phyloP scores from a whole-genome alignment of 257 asterid genomes.

The Ballota nigra region DNA sequence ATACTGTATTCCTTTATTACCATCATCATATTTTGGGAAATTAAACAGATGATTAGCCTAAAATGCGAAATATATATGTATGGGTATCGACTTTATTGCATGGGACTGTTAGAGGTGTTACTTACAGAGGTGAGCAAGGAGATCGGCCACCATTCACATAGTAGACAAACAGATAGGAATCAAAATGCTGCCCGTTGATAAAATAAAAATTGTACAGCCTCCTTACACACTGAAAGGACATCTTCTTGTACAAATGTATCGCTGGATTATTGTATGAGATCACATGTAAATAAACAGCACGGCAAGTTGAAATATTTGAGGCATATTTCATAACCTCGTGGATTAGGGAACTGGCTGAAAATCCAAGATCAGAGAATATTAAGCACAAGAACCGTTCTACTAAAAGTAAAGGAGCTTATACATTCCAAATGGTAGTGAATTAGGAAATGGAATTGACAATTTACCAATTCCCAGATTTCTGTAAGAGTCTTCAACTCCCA shows the following conservation, averaged over 20 bases:
- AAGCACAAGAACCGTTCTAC: slow-evolving; percentile 16
- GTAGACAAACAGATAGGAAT: slow-evolving; percentile 90
- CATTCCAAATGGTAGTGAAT: not conserved
- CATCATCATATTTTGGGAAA: not conserved
- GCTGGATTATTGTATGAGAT: slow-evolving; percentile 92
- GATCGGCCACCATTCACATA: slow-evolving; percentile 93
- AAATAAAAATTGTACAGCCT: slow-evolving; percentile 70
- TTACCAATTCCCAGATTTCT: slow-evolving; percentile 88
- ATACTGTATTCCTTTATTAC: not conserved
- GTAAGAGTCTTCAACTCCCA: slow-evolving; percentile 89
- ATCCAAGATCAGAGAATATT: slow-evolving; percentile 25
- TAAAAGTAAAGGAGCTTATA: slow-evolving; percentile 4
- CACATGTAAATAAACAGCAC: slow-evolving; percentile 94
- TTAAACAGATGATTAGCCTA: slow-evolving; percentile 2
- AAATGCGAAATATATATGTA: not conserved
- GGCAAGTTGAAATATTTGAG: slow-evolving; percentile 59
- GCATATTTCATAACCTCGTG: slow-evolving; percentile 81
- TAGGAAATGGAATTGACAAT: slow-evolving; percentile 22
- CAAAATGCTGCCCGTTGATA: slow-evolving; percentile 80
- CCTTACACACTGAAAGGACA: slow-evolving; percentile 80
- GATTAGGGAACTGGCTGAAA: slow-evolving; percentile 83
- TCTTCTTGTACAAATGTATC: slow-evolving; percentile 82
- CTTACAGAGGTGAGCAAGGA: slow-evolving; percentile 96
- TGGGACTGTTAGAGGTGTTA: slow-evolving; percentile 18
- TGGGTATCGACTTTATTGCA: too few species aligned